These are phyloP conservation scores for Chytriomyces hyalinus DNA, from an alignment of 192 early-diverging fungal species.

Conservation along the genomic window DNA sequence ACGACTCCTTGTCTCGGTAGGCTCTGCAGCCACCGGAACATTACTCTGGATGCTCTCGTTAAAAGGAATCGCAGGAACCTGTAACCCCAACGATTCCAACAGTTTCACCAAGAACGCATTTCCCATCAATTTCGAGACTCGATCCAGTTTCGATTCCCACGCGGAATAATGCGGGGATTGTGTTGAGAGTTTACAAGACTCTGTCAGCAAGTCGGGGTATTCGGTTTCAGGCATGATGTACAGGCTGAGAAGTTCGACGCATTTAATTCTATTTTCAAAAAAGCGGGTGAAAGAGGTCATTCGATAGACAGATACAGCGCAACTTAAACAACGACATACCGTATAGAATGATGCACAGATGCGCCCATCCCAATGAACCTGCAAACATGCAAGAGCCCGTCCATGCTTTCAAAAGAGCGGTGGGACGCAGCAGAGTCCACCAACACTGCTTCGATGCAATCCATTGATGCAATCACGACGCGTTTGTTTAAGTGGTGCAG, in stretches of 20 bases:
- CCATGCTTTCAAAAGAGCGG: neutral
- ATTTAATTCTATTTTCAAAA: neutral
- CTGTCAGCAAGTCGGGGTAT: neutral
- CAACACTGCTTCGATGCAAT: neutral
- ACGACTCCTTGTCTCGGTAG: neutral
- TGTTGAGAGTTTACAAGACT: neutral
- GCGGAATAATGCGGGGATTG: neutral
- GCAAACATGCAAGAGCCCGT: neutral
- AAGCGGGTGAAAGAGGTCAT: neutral
- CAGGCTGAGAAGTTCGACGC: neutral
- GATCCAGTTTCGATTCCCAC: neutral
- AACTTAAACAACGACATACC: neutral
- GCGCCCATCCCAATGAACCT: neutral
- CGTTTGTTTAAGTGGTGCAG: neutral
- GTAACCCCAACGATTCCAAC: neutral
- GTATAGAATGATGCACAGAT: neutral
- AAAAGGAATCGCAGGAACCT: neutral
- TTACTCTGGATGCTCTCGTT: neutral
- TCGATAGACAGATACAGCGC: neutral
- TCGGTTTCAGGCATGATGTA: neutral
- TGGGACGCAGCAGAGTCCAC: neutral
- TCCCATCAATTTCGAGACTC: neutral
- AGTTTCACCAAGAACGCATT: neutral
- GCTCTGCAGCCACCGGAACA: conserved; percentile 13
- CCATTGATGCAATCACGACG: neutral